phyloP scores from a whole-genome alignment of 2,329 filamentous ascomycete species.

The Venturia pyrina region DNA sequence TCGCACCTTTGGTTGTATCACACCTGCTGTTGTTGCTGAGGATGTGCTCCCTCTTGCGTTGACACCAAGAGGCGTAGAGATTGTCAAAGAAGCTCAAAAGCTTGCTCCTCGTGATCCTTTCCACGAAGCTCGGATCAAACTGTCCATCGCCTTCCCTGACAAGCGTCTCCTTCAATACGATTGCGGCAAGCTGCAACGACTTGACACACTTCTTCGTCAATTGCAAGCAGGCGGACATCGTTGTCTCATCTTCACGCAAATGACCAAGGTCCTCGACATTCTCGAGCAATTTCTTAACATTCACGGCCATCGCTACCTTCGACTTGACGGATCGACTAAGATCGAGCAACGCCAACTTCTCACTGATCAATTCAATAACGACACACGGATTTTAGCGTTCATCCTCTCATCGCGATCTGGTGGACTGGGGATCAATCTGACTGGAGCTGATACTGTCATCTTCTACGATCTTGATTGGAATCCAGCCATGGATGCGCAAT shows the following conservation, averaged over 20 bases:
- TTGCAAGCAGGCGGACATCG: conserved; percentile 86
- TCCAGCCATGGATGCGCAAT: conserved; percentile 98
- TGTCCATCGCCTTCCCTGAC: conserved; percentile 94
- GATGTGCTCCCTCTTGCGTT: conserved; percentile 62
- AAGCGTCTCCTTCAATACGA: conserved; percentile 95
- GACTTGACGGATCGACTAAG: conserved; percentile 91
- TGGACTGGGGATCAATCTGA: conserved; percentile 91
- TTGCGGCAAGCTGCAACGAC: conserved; percentile 86
- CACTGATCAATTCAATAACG: conserved; percentile 94
- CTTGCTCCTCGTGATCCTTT: conserved; percentile 51
- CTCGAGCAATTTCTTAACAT: conserved; percentile 97
- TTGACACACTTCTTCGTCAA: conserved; percentile 76
- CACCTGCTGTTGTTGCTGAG: conserved; percentile 74
- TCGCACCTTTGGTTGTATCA: conserved; percentile 84
- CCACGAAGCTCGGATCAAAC: conserved; percentile 84
- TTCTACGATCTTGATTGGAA: conserved; percentile 99
- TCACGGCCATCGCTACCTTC: conserved; percentile 91
- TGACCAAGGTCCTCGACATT: conserved; percentile 97
- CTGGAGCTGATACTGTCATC: conserved; percentile 92
- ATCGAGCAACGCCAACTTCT: conserved; percentile 92
- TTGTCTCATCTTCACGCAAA: conserved; percentile 96
- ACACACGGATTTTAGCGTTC: conserved; percentile 84
- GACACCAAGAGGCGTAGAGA: conserved; percentile 48
- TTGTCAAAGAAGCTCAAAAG: conserved; percentile 46
- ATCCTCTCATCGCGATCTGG: conserved; percentile 92